These are phyloP conservation scores for Corymbia citriodora DNA, from an alignment of 441 rosid species.

Conservation along the genomic window DNA sequence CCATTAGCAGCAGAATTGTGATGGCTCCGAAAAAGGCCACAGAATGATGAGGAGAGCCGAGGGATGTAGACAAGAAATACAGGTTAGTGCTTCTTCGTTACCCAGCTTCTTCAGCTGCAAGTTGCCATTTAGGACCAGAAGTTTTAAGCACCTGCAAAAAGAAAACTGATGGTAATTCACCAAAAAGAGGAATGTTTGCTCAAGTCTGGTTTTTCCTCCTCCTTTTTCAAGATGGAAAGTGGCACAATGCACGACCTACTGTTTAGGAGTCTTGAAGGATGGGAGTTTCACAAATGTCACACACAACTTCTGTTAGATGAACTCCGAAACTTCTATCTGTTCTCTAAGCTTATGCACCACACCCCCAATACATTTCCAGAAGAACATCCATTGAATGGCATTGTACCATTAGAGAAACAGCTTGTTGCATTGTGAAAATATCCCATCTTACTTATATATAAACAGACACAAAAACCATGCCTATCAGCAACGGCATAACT, in stretches of 20 bases:
- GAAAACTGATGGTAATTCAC: background rate
- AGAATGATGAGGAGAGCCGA: background rate
- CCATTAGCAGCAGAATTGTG: background rate
- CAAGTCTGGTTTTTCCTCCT: background rate
- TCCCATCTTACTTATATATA: background rate
- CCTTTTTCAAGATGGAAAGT: background rate
- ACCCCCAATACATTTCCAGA: background rate
- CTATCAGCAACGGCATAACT: background rate
- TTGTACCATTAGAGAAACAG: background rate
- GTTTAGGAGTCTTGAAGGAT: background rate
- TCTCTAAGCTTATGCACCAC: background rate
- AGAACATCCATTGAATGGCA: background rate
- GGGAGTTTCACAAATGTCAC: background rate
- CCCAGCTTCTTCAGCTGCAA: background rate
- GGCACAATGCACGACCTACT: background rate
- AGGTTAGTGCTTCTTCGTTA: background rate
- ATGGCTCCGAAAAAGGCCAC: background rate
- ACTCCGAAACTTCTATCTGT: background rate
- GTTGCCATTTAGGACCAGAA: background rate
- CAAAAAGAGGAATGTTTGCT: background rate
- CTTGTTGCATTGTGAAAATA: background rate
- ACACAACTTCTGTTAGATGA: background rate
- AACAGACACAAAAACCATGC: background rate
- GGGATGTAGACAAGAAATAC: background rate
- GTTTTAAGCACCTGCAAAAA: background rate